Evolutionary conservation across 106 monocot genomes (phyloP).

Genomic region (Dendrobium nobile): DNA sequence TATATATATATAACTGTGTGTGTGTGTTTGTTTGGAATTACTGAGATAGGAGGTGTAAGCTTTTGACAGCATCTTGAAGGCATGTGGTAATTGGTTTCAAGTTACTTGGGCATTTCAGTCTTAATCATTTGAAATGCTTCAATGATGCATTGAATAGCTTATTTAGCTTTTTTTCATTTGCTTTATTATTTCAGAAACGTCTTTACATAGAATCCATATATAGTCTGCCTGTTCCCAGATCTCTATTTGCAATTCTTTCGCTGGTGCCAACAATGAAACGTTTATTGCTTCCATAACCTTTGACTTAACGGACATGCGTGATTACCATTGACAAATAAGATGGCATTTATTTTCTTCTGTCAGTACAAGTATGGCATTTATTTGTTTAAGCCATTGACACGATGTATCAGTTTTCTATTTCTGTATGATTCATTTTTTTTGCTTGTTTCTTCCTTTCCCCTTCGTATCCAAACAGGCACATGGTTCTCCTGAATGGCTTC

Average conservation of each 20-base stretch:
- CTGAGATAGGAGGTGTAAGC: too few species aligned
- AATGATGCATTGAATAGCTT: not conserved
- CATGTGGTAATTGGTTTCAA: not conserved
- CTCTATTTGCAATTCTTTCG: not conserved
- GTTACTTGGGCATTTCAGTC: not conserved
- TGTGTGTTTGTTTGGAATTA: too few species aligned
- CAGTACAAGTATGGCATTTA: not conserved
- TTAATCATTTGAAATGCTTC: not conserved
- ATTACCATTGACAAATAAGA: too few species aligned
- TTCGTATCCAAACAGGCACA: conserved; percentile 42
- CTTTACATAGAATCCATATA: not conserved
- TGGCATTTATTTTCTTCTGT: not conserved
- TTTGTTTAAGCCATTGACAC: not conserved
- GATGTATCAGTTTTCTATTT: not conserved
- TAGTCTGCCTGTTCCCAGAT: not conserved
- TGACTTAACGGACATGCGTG: too few species aligned
- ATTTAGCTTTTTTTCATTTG: not conserved
- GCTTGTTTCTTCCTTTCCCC: not conserved
- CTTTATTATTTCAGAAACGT: not conserved
- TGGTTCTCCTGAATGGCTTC: conserved; percentile 92
- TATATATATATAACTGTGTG: too few species aligned
- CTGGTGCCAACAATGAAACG: not conserved
- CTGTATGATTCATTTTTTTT: not conserved
- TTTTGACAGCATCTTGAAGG: not conserved
- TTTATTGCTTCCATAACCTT: too few species aligned